Percentiles rank a stretch among this genome's conserved stretches.
phyloP scores from a whole-genome alignment of 345 rosid genomes.

The Eucalyptus sideroxylon region DNA sequence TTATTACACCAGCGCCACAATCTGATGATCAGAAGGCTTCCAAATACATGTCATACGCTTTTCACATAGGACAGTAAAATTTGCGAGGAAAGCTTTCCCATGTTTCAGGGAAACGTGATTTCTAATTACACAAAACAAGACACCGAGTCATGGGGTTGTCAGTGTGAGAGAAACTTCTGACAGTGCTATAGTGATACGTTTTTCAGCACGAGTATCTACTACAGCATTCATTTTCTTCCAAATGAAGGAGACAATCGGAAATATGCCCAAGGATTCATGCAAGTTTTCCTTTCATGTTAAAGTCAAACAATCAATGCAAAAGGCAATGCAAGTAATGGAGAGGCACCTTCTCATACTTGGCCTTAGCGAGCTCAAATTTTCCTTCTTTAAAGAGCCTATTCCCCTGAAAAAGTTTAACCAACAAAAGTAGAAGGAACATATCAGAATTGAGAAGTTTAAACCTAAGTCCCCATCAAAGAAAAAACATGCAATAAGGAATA shows the following conservation, averaged over 20 bases:
- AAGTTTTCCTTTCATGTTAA: neutral
- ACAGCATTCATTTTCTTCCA: neutral
- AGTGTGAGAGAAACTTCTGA: neutral
- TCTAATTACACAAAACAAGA: neutral
- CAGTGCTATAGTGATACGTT: neutral
- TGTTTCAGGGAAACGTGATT: neutral
- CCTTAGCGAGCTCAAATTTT: slow-evolving; percentile 89
- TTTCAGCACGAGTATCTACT: neutral
- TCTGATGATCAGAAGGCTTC: neutral
- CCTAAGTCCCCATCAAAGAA: neutral
- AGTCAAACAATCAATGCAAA: neutral
- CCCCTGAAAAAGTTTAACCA: slow-evolving; percentile 45
- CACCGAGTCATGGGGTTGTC: neutral
- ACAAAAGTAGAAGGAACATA: neutral
- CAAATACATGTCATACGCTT: neutral
- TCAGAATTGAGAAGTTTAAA: neutral
- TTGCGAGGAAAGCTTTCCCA: neutral
- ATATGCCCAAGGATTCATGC: neutral
- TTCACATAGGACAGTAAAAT: neutral
- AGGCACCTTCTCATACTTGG: slow-evolving; percentile 90
- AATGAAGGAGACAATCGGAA: neutral
- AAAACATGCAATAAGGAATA: neutral
- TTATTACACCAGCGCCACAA: neutral
- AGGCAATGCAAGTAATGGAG: neutral
- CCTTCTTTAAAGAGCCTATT: slow-evolving; percentile 93